Evolutionary conservation across 208 protist genomes (phyloP).

Genomic region (Histomonas meleagridis): DNA sequence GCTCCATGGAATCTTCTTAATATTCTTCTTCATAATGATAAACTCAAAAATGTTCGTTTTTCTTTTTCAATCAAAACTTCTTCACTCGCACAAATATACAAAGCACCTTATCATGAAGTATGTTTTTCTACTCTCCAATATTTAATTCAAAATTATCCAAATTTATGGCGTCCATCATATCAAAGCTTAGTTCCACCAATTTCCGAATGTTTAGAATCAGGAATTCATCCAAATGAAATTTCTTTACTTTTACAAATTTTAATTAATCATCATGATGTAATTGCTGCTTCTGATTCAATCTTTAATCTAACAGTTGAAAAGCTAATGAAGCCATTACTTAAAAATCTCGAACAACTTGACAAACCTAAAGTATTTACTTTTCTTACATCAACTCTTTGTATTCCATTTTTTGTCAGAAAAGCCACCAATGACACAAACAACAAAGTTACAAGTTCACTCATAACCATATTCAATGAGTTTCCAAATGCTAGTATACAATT

Average conservation of each 20-base stretch:
- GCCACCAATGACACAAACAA: neutral
- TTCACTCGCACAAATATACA: neutral
- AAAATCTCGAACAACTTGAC: neutral
- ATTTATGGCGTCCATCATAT: neutral
- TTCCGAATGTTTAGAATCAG: neutral
- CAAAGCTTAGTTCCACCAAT: neutral
- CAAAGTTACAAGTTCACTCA: too few relatives aligned
- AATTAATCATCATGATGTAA: neutral
- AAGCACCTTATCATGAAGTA: neutral
- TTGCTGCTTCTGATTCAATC: neutral
- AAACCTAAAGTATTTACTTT: neutral
- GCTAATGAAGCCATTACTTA: neutral
- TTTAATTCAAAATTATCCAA: neutral
- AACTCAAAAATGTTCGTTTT: neutral
- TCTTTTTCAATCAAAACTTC: neutral
- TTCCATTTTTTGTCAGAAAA: neutral
- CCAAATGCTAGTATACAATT: neutral
- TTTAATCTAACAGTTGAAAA: neutral
- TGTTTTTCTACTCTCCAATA: neutral
- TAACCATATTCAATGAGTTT: neutral
- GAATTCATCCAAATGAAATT: neutral
- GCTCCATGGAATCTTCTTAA: neutral
- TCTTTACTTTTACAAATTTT: neutral
- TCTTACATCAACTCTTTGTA: neutral
- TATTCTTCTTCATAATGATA: neutral